Conservation (phyloP, 306 rosid species). For the Dryas octopetala region DNA sequence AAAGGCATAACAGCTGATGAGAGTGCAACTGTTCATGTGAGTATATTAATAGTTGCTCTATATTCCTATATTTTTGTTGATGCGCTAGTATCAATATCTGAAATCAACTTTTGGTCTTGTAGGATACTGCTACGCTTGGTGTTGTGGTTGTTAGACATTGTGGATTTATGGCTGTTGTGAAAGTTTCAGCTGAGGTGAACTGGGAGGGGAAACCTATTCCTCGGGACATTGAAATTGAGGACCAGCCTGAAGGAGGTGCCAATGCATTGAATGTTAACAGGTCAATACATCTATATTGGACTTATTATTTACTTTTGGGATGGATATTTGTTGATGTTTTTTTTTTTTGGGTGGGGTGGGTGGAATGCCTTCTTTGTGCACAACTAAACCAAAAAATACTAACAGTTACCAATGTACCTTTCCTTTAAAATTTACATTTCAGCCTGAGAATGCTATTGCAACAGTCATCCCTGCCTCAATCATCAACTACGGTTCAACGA, state of each 20-base stretch:
- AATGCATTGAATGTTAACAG: constrained; percentile 92
- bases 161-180: constrained; percentile 96
- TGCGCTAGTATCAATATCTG: constrained; percentile 17
- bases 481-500: constrained; percentile 48
- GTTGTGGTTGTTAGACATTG: constrained; percentile 80
- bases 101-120: constrained; percentile 33
- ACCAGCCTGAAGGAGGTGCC: constrained; percentile 97
- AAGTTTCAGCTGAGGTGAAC: constrained; percentile 58
- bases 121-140: constrained; percentile 90
- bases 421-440: constrained; percentile 28
- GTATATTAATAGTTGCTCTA: constrained; percentile 26
- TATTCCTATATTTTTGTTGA: constrained; percentile 11
- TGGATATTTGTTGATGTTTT: background rate
- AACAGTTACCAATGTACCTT: constrained; percentile 29
- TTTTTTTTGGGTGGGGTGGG: background rate
- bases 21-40: constrained; percentile 97
- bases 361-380: constrained; percentile 1
- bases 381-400: constrained; percentile 8
- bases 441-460: constrained; percentile 90
- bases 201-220: constrained; percentile 57
- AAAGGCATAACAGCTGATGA: constrained; percentile 99
- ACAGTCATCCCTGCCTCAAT: constrained; percentile 58
- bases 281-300: constrained; percentile 36
- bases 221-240: constrained; percentile 77
- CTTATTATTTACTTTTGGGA: constrained; percentile 10